Base-by-base conservation (phyloP, 352 stramenopile species). In the Phytophthora citrophthora region DNA sequence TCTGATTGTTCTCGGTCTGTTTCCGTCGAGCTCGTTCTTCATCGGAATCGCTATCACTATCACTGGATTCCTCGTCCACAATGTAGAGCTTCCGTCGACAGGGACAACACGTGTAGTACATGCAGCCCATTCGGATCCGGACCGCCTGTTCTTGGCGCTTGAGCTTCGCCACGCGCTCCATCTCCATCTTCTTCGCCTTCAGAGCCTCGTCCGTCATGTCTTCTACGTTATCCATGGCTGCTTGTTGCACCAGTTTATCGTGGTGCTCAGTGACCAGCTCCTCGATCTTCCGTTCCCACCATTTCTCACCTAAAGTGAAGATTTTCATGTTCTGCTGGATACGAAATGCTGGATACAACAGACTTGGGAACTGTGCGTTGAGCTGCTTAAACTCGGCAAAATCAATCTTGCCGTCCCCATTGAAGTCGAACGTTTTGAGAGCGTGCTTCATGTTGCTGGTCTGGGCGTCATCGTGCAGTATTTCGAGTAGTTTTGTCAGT, bases 241-340 rank as follows among this genome's bases (percentile, higher is more conserved):
- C 63, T 39, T 84, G 53, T 5, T 74, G 69, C 4, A 57, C 64
- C 5, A 85, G 70, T 36, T 84, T 74, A 11, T 77, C 73, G 9
- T 70, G 64, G 43, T 81, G 83, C 15, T 89, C 77, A 2, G 64
- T 61, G 5, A 75, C 48, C 16, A 90, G 59, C 29, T 90, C 70
- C 7, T 80, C 72, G 49, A 87, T 77, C 41, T 89, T 88, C 10
- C 69, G 68, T n/a, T 70, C 64, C 83, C 83, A 91, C 80, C 83
- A 91, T 31, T 61, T 61, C 27, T 89, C 78, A 34, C 83, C 80
- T 47, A 91, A 73, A 8, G 83, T 87, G 64, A 79, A 82, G 47
- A 83, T 71, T 23, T 79, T 77, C 77, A 91, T 89, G 64, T 88
- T 89, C 38, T 89, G 79, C 46, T 91, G 83, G 60, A 91, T 89